These are phyloP conservation scores for Flueggea neowawraea DNA, from an alignment of 441 rosid genomes.

Conservation along the genomic window DNA sequence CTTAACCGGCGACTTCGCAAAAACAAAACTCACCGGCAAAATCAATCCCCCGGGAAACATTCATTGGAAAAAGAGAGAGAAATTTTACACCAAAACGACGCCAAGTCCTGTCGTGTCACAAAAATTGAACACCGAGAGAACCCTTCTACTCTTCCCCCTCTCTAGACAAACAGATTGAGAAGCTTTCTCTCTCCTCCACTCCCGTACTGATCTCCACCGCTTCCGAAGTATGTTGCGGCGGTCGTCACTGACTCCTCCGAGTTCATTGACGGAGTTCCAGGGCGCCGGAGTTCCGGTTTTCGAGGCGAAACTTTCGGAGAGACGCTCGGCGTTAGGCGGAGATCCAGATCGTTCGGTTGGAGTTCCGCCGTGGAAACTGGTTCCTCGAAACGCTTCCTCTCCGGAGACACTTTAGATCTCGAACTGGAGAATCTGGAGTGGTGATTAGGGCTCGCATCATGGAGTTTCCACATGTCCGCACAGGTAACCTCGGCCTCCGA, in stretches of 20 bases:
- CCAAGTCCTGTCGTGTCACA: too few species aligned
- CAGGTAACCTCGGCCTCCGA: conserved; percentile 47
- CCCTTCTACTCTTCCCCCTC: conserved; percentile 1
- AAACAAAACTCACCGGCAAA: too few species aligned
- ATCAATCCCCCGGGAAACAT: too few species aligned
- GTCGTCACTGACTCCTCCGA: conserved; percentile 88
- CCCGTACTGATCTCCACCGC: conserved; percentile 39
- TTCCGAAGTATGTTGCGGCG: conserved; percentile 62
- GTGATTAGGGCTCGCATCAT: conserved; percentile 24
- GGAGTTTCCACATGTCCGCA: conserved; percentile 44
- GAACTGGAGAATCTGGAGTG: conserved; percentile 53
- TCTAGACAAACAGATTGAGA: conserved; percentile 53
- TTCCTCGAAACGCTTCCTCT: conserved; percentile 34
- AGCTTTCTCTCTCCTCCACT: conserved; percentile 40
- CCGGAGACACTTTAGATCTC: conserved; percentile 48
- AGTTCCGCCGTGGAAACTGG: conserved; percentile 6
- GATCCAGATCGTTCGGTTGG: conserved; percentile 52
- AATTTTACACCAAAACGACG: too few species aligned
- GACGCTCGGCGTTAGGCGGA: conserved; percentile 37
- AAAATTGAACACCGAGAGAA: too few species aligned
- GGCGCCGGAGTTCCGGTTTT: conserved; percentile 33
- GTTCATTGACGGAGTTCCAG: conserved; percentile 72
- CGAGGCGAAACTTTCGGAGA: conserved; percentile 13
- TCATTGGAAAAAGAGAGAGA: too few species aligned
- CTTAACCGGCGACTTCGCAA: too few species aligned